Evolutionary conservation across 2,329 filamentous ascomycete species (phyloP).

Genomic region (Xylariaceae sp.): DNA sequence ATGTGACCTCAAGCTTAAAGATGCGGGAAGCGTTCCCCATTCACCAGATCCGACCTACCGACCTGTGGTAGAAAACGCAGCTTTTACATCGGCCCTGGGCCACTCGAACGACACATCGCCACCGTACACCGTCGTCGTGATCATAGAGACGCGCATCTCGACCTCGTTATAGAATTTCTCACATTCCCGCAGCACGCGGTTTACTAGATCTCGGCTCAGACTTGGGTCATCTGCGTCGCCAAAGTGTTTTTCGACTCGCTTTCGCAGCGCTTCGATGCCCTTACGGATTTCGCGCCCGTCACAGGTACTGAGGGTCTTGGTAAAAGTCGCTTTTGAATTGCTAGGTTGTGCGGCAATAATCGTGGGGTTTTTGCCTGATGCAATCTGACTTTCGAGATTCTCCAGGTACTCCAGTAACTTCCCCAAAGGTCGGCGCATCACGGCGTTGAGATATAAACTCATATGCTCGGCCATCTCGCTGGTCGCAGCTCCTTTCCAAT

Average conservation of each 20-base stretch:
- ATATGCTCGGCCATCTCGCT: constrained; percentile 83
- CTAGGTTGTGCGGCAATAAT: constrained; percentile 74
- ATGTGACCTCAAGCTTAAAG: constrained; percentile 15
- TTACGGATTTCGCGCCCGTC: constrained; percentile 82
- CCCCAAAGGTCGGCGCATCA: constrained; percentile 83
- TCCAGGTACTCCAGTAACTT: constrained; percentile 90
- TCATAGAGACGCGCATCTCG: constrained; percentile 55
- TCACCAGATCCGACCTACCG: constrained; percentile 32
- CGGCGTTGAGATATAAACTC: constrained; percentile 77
- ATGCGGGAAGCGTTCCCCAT: constrained; percentile 18
- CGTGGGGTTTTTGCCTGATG: constrained; percentile 54
- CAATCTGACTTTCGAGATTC: constrained; percentile 71
- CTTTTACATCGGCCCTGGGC: constrained; percentile 60
- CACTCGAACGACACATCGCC: constrained; percentile 63
- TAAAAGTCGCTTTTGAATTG: constrained; percentile 77
- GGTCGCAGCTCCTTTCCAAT: constrained; percentile 75
- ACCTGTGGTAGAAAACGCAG: constrained; percentile 45
- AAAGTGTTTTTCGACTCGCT: constrained; percentile 96
- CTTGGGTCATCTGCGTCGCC: constrained; percentile 76
- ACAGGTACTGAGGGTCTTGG: constrained; percentile 76
- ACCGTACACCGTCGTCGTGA: constrained; percentile 60
- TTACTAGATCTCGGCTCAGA: constrained; percentile 56
- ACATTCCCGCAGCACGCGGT: constrained; percentile 56
- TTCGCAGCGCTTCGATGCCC: constrained; percentile 83
- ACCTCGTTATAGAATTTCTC: constrained; percentile 60